A percentile compares a stretch with the other conserved stretches of the same genome.
Evolutionary conservation across 2,329 filamentous ascomycete genomes (phyloP).

Genomic region (Dactylella cylindrospora): DNA sequence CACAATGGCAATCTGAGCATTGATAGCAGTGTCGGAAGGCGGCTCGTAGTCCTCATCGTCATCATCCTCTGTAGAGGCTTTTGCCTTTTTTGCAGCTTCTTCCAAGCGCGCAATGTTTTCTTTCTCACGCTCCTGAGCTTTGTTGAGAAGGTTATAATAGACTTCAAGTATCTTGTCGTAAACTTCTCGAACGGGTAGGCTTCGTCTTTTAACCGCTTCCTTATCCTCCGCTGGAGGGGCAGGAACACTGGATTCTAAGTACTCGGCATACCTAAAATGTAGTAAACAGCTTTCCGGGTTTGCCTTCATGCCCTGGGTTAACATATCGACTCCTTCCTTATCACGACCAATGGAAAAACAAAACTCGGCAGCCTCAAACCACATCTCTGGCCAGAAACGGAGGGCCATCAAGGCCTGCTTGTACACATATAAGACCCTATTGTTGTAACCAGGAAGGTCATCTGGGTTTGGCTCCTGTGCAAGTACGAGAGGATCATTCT

Average conservation of each 20-base stretch:
- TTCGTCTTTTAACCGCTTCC: conserved; percentile 64
- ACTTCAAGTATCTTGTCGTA: conserved; percentile 81
- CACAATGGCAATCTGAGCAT: conserved; percentile 61
- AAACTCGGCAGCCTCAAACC: conserved; percentile 56
- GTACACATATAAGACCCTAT: conserved; percentile 84
- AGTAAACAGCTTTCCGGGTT: conserved; percentile 93
- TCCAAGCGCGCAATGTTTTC: conserved; percentile 62
- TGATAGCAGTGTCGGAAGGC: conserved; percentile 58
- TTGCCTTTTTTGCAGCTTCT: conserved; percentile 54
- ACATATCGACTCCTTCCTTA: conserved; percentile 67
- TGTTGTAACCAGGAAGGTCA: conserved; percentile 71
- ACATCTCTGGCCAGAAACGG: conserved; percentile 92
- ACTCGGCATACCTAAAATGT: conserved; percentile 84
- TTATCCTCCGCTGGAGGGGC: conserved; percentile 62
- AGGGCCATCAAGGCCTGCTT: conserved; percentile 91
- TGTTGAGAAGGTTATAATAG: conserved; percentile 82
- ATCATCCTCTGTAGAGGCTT: conserved; percentile 55
- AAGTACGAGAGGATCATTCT: conserved; percentile 83
- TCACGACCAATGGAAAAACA: conserved; percentile 48
- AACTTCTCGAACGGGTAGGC: conserved; percentile 75
- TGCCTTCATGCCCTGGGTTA: conserved; percentile 77
- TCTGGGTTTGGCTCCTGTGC: conserved; percentile 62
- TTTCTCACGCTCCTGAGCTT: conserved; percentile 66
- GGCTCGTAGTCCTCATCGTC: conserved; percentile 56
- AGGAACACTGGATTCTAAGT: conserved; percentile 75